A percentile compares a stretch with the other conserved stretches of the same genome.
These are phyloP conservation scores for Bipolaris bicolor DNA, from an alignment of 2,329 filamentous ascomycete species.

Conservation along the genomic window DNA sequence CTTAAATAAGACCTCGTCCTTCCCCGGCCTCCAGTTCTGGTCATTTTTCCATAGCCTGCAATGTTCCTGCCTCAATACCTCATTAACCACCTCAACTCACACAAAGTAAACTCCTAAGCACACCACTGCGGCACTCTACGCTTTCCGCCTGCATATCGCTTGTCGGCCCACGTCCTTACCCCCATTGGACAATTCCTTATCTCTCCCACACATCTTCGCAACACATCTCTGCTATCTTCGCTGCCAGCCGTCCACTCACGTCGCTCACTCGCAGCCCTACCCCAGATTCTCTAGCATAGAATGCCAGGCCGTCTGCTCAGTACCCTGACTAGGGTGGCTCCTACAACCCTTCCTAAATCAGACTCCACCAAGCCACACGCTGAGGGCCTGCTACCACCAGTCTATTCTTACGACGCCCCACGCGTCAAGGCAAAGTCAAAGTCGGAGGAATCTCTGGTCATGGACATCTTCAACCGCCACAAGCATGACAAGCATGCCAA, in stretches of 20 bases:
- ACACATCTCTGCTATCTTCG: not conserved
- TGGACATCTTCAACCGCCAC: constrained; percentile 51
- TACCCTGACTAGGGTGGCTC: constrained; percentile 41
- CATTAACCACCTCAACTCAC: constrained; percentile 41
- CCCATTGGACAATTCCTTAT: constrained; percentile 28
- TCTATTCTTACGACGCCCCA: constrained; percentile 45
- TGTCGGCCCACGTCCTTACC: constrained; percentile 17
- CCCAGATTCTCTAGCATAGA: constrained; percentile 36
- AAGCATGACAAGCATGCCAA: constrained; percentile 33
- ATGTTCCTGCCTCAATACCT: constrained; percentile 44
- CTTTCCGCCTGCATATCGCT: constrained; percentile 24
- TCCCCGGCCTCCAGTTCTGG: constrained; percentile 14
- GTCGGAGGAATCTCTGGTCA: constrained; percentile 46
- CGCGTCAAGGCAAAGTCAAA: constrained; percentile 31
- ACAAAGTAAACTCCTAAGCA: constrained; percentile 44
- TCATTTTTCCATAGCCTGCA: constrained; percentile 11
- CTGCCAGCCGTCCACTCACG: constrained; percentile 18
- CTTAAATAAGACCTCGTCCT: constrained; percentile 31
- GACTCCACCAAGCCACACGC: constrained; percentile 31
- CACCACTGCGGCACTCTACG: constrained; percentile 15
- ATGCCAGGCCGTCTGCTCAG: constrained; percentile 48
- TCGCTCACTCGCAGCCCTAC: constrained; percentile 31
- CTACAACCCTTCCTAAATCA: constrained; percentile 40
- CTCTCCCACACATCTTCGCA: constrained; percentile 21
- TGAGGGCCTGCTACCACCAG: constrained; percentile 41